Evolutionary conservation across 495 filamentous ascomycete genomes (phyloP).

Genomic region (Halenospora varia): DNA sequence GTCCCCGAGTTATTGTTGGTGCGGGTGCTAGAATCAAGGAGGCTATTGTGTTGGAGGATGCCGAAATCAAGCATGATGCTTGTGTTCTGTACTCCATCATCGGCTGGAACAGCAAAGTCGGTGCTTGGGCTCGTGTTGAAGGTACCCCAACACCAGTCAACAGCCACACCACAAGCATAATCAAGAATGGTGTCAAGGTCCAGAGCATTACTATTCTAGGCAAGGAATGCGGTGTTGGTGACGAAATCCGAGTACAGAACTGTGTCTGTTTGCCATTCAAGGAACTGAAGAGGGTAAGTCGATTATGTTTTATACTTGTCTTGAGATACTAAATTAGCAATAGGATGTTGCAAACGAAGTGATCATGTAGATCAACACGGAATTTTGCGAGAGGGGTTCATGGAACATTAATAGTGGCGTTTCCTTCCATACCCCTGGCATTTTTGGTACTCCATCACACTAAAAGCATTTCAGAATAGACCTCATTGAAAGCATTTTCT

Average conservation of each 20-base stretch:
- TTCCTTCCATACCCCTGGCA: neutral
- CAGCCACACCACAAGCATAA: constrained; percentile 88
- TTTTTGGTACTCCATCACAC: neutral
- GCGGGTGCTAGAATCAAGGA: constrained; percentile 93
- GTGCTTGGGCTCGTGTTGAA: constrained; percentile 96
- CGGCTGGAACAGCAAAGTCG: constrained; percentile 93
- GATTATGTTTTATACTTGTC: neutral
- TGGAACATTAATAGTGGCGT: neutral
- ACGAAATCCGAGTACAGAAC: constrained; percentile 97
- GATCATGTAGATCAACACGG: constrained; percentile 66
- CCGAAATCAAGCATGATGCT: constrained; percentile 95
- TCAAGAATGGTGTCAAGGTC: constrained; percentile 97
- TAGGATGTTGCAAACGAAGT: constrained; percentile 92
- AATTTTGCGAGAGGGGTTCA: neutral
- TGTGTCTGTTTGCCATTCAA: constrained; percentile 98
- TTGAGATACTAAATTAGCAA: constrained; percentile 32
- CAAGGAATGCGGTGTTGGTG: constrained; percentile 92
- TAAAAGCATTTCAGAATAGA: constrained; percentile 7
- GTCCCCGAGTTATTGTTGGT: constrained; percentile 77
- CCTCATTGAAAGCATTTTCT: constrained; percentile 4
- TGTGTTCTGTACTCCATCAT: constrained; percentile 96
- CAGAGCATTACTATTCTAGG: constrained; percentile 98
- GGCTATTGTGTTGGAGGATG: constrained; percentile 90
- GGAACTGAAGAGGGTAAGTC: constrained; percentile 92
- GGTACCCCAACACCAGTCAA: constrained; percentile 86